phyloP scores from a whole-genome alignment of 768 basidiomycete species.

The Pleurotus pulmonarius region DNA sequence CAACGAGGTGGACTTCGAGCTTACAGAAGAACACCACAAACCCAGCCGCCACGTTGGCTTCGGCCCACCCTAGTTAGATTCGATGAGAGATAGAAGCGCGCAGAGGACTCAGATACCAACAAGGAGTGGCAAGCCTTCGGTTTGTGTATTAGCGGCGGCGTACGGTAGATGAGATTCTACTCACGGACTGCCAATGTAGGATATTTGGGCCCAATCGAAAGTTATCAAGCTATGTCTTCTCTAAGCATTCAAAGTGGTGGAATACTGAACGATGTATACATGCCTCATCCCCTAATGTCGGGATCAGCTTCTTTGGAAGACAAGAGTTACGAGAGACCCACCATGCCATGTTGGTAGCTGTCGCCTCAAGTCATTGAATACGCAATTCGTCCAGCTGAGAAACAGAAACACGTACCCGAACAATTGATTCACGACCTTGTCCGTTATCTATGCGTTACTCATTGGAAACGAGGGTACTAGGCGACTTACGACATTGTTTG shows the following conservation, averaged over 20 bases:
- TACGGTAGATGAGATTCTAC: not conserved
- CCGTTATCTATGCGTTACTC: conserved; percentile 10
- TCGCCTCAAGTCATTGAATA: too few species aligned
- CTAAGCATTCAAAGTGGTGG: conserved; percentile 19
- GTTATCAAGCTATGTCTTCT: conserved; percentile 69
- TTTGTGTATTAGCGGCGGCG: not conserved
- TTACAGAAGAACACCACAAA: conserved; percentile 68
- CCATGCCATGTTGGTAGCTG: conserved; percentile 18
- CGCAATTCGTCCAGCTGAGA: not conserved
- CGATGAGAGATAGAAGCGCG: not conserved
- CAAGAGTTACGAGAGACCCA: not conserved
- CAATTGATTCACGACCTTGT: conserved; percentile 58
- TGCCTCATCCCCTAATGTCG: conserved; percentile 24
- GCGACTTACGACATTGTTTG: conserved; percentile 43
- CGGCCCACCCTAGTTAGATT: conserved; percentile 56
- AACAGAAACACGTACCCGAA: conserved; percentile 50
- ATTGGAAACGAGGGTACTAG: not conserved
- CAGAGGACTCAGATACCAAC: not conserved
- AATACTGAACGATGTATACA: not conserved
- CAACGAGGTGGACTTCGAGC: conserved; percentile 10
- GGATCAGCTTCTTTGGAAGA: conserved; percentile 48
- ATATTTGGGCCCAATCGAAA: conserved; percentile 76
- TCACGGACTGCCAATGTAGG: conserved; percentile 62
- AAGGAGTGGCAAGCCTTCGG: conserved; percentile 59
- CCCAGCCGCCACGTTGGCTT: conserved; percentile 61